Evolutionary conservation across 352 stramenopile genomes (phyloP).

Genomic region (Globisporangium megalacanthum): DNA sequence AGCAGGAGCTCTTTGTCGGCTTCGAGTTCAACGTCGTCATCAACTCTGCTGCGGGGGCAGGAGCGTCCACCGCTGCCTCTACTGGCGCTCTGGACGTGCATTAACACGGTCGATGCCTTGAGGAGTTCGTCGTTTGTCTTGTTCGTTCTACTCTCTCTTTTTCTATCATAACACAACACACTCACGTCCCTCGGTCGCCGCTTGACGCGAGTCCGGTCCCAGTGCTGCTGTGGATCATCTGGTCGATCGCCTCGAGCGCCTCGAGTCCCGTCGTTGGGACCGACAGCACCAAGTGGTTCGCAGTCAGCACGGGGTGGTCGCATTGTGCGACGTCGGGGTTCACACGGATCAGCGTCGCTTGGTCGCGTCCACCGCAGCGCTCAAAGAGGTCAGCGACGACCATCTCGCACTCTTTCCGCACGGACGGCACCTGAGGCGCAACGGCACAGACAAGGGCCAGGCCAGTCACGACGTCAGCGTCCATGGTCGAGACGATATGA

Average conservation of each 20-base stretch:
- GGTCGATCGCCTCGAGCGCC: constrained; percentile 45
- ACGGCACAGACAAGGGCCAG: background rate
- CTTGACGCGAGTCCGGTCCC: too few species aligned
- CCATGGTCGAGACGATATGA: background rate
- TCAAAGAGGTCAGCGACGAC: constrained; percentile 69
- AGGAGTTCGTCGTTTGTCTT: too few species aligned
- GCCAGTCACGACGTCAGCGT: background rate
- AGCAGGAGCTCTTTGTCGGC: constrained; percentile 43
- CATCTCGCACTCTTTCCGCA: constrained; percentile 76
- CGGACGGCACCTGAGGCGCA: constrained; percentile 56
- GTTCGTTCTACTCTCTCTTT: background rate
- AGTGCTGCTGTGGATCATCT: background rate
- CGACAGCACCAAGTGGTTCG: constrained; percentile 37
- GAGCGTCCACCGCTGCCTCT: too few species aligned
- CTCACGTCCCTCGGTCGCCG: too few species aligned
- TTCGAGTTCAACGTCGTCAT: constrained; percentile 58
- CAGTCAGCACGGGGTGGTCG: constrained; percentile 38
- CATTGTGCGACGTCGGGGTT: constrained; percentile 67
- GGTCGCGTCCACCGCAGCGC: constrained; percentile 29
- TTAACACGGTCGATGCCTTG: background rate
- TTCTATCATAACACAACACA: background rate
- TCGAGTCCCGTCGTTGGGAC: constrained; percentile 47
- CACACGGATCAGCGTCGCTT: constrained; percentile 66
- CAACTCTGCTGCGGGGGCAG: background rate
- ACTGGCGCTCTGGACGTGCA: too few species aligned